These are phyloP conservation scores for Globisporangium lucens DNA, from an alignment of 352 stramenopile genomes.

Conservation along the genomic window DNA sequence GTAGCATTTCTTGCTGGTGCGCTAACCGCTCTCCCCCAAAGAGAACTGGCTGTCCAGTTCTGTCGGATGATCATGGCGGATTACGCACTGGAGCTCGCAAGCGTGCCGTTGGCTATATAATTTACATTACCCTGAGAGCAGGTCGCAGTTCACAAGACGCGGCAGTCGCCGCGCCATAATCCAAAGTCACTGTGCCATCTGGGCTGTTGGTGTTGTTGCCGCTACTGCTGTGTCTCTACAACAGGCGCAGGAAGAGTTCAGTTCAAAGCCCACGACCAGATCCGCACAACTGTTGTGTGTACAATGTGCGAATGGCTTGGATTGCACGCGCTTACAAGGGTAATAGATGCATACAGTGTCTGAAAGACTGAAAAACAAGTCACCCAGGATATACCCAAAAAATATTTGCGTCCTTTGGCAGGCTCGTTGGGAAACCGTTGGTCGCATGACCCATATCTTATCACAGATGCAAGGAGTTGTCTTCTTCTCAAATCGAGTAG, in stretches of 20 bases:
- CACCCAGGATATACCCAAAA: too few species aligned
- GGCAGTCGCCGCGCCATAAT: not conserved
- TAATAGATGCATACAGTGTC: not conserved
- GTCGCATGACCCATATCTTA: not conserved
- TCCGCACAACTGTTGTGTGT: constrained; percentile 1
- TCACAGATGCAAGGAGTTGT: not conserved
- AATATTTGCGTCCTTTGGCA: not conserved
- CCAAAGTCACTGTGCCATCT: not conserved
- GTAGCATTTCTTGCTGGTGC: not conserved
- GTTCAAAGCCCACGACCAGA: not conserved
- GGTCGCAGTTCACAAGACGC: not conserved
- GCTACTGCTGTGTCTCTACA: not conserved
- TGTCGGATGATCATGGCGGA: not conserved
- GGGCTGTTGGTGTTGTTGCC: not conserved
- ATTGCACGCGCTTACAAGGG: not conserved
- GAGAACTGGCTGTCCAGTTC: not conserved
- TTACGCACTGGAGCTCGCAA: not conserved
- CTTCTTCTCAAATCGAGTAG: not conserved
- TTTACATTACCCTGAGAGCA: not conserved
- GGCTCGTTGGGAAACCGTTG: not conserved
- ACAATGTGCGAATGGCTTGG: not conserved
- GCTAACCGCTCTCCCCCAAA: not conserved
- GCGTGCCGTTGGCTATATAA: not conserved
- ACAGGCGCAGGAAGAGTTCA: not conserved
- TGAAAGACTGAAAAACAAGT: not conserved